phyloP scores from a whole-genome alignment of 164 flowering plant species.

The Stephania yunnanensis region DNA sequence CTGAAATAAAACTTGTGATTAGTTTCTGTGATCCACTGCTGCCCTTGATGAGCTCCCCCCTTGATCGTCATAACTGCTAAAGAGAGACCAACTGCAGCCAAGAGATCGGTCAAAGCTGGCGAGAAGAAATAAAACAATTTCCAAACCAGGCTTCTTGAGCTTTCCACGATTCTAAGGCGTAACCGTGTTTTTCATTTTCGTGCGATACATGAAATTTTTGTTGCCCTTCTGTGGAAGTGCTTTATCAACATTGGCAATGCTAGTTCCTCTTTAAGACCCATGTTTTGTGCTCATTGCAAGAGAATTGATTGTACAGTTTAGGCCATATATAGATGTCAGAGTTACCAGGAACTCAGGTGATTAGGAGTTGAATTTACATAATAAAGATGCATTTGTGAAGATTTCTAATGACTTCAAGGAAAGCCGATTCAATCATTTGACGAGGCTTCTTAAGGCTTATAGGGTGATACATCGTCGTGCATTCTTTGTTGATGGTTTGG shows the following conservation, averaged over 20 bases:
- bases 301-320: conserved; percentile 44
- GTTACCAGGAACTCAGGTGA: background rate
- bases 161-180: background rate
- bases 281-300: conserved; percentile 25
- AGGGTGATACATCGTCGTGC: background rate
- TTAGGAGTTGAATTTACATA: background rate
- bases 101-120: background rate
- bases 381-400: no score
- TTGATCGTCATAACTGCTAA: conserved; percentile 3
- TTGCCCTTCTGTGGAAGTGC: background rate
- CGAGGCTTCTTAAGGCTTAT: background rate
- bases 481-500: no score
- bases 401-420: background rate
- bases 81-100: background rate
- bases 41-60: background rate
- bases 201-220: background rate
- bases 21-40: background rate
- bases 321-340: conserved; percentile 16
- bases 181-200: conserved; percentile 3
- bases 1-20: conserved; percentile 7
- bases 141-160: background rate
- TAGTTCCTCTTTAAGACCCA: background rate
- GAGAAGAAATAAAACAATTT: background rate
- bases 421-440: background rate
- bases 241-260: background rate